Conservation (phyloP, 1,284 basidiomycete genomes). For the Boletus mariae region DNA sequence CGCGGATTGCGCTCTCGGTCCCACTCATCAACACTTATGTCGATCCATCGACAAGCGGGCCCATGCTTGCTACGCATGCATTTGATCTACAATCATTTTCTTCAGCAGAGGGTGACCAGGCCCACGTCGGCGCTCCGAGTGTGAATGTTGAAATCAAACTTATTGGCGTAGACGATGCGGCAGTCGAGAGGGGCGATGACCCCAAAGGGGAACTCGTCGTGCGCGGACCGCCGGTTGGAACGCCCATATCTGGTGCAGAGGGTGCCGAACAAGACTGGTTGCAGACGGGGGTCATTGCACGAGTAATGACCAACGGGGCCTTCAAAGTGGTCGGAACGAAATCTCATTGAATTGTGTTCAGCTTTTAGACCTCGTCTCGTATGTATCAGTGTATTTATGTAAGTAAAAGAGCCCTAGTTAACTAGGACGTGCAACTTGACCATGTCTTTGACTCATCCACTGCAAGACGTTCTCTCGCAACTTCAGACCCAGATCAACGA, state of each 20-base stretch:
- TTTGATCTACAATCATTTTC: constrained; percentile 72
- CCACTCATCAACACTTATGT: constrained; percentile 62
- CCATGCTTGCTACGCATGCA: constrained; percentile 69
- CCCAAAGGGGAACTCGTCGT: constrained; percentile 48
- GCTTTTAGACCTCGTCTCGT: not conserved
- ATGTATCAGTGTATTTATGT: not conserved
- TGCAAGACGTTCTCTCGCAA: constrained; percentile 44
- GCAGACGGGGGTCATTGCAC: constrained; percentile 42
- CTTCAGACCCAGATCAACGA: constrained; percentile 54
- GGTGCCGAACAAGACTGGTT: constrained; percentile 46
- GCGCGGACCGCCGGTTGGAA: constrained; percentile 56
- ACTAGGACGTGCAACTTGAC: not conserved
- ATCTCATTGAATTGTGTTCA: constrained; percentile 3
- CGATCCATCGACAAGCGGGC: constrained; percentile 61
- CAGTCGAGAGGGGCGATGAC: constrained; percentile 58
- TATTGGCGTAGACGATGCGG: constrained; percentile 54
- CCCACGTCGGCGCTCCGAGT: constrained; percentile 69
- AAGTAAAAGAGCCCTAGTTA: not conserved
- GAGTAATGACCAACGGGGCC: constrained; percentile 59
- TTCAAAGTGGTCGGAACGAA: constrained; percentile 41
- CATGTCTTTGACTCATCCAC: constrained; percentile 13
- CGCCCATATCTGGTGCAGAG: constrained; percentile 40
- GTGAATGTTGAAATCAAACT: constrained; percentile 75
- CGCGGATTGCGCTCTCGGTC: constrained; percentile 67
- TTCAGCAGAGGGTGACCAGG: constrained; percentile 32